Conservation (phyloP, 2,329 filamentous ascomycete genomes). For the Aspergillus alliaceus region DNA sequence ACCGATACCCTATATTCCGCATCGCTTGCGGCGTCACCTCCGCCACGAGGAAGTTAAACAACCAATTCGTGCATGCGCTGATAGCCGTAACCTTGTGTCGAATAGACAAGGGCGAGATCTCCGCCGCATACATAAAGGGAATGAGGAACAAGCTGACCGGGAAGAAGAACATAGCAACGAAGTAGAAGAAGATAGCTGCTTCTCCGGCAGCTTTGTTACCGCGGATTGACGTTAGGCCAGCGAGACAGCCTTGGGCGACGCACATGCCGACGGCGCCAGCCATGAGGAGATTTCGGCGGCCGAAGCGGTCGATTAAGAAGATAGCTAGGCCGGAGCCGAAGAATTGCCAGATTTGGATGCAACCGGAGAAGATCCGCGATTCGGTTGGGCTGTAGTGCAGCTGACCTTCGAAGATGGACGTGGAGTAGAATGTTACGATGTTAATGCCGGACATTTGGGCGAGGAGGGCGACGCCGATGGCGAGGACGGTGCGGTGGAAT, state of each 20-base stretch:
- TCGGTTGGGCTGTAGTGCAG: neutral
- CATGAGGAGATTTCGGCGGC: constrained; percentile 12
- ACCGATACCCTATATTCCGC: neutral
- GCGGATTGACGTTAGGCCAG: constrained; percentile 6
- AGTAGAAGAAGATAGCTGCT: neutral
- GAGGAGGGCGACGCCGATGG: constrained; percentile 51
- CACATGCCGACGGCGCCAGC: constrained; percentile 5
- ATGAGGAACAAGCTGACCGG: constrained; percentile 3
- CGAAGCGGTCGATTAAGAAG: constrained; percentile 11
- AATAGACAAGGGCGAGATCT: constrained; percentile 1
- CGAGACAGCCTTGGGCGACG: too few species aligned
- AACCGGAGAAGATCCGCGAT: constrained; percentile 6
- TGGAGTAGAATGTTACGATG: constrained; percentile 41
- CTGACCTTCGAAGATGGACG: constrained; percentile 8
- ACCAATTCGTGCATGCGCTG: constrained; percentile 6
- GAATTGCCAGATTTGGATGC: constrained; percentile 13
- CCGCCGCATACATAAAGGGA: constrained; percentile 8
- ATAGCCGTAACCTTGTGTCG: constrained; percentile 2
- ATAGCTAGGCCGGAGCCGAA: constrained; percentile 6
- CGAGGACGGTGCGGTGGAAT: constrained; percentile 50
- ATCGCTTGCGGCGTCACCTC: neutral
- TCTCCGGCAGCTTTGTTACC: neutral
- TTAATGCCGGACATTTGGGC: constrained; percentile 36
- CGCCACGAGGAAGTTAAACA: neutral
- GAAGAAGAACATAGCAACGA: constrained; percentile 8